These are phyloP conservation scores for Venturia effusa DNA, from an alignment of 2,329 filamentous ascomycete genomes.

Conservation along the genomic window DNA sequence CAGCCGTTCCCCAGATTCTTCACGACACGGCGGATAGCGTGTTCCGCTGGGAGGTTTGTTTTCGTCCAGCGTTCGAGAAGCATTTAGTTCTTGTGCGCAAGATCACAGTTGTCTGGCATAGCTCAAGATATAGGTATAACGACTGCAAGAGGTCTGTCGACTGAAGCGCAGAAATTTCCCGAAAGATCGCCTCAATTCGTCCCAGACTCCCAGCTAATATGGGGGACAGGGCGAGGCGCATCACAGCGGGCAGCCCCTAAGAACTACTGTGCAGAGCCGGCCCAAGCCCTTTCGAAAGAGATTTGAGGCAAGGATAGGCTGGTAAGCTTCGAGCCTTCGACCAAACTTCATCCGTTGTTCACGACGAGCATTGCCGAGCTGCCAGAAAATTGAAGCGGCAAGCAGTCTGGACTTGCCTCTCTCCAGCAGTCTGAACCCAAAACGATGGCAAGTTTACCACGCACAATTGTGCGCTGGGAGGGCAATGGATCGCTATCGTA, in stretches of 20 bases:
- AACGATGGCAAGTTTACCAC: neutral
- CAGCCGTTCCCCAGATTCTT: neutral
- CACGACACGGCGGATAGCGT: neutral
- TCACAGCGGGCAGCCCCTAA: neutral
- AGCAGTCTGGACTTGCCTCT: neutral
- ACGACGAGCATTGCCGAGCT: neutral
- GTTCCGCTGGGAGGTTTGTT: neutral
- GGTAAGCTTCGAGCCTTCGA: neutral
- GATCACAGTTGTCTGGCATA: neutral
- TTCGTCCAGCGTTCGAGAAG: neutral
- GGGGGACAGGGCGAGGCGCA: neutral
- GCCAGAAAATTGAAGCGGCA: no score
- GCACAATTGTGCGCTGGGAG: no score
- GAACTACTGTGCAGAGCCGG: neutral
- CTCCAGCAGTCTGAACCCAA: neutral
- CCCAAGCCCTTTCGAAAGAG: neutral
- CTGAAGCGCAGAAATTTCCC: neutral
- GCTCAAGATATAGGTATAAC: neutral
- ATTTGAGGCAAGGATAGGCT: neutral
- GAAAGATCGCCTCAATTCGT: neutral
- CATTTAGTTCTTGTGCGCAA: neutral
- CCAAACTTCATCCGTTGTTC: neutral
- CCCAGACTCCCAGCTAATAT: neutral
- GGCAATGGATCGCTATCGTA: neutral
- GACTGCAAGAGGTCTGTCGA: neutral